These are phyloP conservation scores for Choanephora cucurbitarum DNA, from an alignment of 371 early-diverging fungal genomes.

Conservation along the genomic window DNA sequence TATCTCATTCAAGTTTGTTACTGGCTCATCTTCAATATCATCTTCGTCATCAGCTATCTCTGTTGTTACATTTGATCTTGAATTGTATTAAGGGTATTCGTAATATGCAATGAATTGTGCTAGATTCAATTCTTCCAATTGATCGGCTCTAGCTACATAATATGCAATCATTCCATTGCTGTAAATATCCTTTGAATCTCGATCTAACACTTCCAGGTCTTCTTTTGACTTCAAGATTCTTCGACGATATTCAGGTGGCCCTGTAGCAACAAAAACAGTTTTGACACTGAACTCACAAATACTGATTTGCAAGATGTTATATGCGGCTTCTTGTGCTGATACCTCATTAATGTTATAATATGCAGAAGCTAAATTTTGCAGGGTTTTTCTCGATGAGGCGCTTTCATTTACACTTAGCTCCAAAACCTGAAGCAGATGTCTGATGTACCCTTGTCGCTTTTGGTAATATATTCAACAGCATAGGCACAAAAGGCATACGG, in stretches of 20 bases:
- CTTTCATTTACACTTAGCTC: not conserved
- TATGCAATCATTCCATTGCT: not conserved
- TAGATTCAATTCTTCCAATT: not conserved
- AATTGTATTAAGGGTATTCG: not conserved
- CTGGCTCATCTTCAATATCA: not conserved
- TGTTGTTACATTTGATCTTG: not conserved
- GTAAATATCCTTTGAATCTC: not conserved
- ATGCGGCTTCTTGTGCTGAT: not conserved
- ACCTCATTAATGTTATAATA: not conserved
- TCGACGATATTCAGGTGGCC: not conserved
- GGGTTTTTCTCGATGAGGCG: not conserved
- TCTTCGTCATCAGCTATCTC: not conserved
- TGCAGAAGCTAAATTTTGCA: not conserved
- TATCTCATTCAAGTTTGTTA: too few species aligned
- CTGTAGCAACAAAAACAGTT: not conserved
- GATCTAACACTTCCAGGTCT: not conserved
- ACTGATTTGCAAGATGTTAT: not conserved
- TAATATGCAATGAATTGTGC: not conserved
- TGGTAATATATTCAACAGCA: not conserved
- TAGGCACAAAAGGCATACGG: conserved; percentile 4
- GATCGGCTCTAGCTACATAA: not conserved
- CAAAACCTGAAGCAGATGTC: not conserved
- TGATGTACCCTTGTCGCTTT: not conserved
- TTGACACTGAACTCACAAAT: not conserved
- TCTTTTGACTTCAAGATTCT: not conserved